Evolutionary conservation across 2,329 filamentous ascomycete species (phyloP).

Genomic region (Fusarium scirpi): DNA sequence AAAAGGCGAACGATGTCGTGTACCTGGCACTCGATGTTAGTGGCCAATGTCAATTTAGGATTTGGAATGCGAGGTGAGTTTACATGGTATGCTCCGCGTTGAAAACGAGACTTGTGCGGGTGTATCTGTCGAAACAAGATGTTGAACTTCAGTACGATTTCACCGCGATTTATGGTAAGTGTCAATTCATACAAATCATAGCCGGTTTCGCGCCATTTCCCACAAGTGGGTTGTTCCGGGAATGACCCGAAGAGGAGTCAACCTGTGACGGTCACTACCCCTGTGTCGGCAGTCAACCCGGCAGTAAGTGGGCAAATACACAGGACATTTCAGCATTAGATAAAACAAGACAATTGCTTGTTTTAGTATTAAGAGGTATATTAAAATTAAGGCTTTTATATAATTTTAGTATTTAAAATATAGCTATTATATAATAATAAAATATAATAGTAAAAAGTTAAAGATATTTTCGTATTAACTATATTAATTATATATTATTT

Average conservation of each 20-base stretch:
- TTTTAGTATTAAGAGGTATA: not conserved
- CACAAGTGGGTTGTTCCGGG: not conserved
- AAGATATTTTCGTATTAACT: no score
- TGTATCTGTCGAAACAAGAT: not conserved
- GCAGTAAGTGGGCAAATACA: conserved; percentile 7
- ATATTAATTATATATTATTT: no score
- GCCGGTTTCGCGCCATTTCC: not conserved
- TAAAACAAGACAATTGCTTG: not conserved
- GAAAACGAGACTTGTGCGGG: not conserved
- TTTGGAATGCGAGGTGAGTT: fast-evolving
- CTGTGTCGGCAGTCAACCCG: not conserved
- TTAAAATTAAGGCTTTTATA: not conserved
- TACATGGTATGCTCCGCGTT: not conserved
- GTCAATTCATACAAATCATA: not conserved
- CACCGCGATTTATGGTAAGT: not conserved
- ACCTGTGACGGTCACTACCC: not conserved
- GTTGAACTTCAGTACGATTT: fast-evolving
- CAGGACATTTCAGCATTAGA: fast-evolving
- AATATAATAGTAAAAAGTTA: no score
- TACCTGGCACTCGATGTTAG: not conserved
- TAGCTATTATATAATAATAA: no score
- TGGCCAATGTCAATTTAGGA: fast-evolving
- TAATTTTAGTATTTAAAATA: no score
- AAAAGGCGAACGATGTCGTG: conserved; percentile 24
- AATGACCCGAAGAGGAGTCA: conserved; percentile 1